Base-by-base conservation (phyloP, 345 rosid genomes). In the Raphanus raphanistrum region DNA sequence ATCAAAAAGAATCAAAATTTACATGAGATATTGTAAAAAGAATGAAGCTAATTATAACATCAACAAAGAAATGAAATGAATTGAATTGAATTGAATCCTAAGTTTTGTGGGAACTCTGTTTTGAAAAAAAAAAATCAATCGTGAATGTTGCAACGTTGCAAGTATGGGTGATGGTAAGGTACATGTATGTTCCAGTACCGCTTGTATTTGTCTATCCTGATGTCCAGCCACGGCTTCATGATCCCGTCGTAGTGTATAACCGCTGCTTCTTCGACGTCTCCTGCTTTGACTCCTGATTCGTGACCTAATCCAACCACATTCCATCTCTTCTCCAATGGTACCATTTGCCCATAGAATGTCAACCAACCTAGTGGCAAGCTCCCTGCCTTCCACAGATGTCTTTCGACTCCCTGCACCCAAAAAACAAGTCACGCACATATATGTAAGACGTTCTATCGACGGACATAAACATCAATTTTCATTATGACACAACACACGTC, bases 191-290 rank as follows among this genome's bases (percentile, higher is more conserved):
- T 87, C 99, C 99, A 95, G 63, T 88, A 86, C 45, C 83, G 83
- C 83, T 87, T 95, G 79, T 91, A 91, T 81, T 84, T 86, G 35
- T 78, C 79, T 70, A 92, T 84, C 63, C 89, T 93, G 0, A 90
- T 89, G 43, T 95, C 97, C 31, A 91, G 86, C 99, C 99, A 92
- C 4, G 99, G 99, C 76, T 95, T 92, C 97, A 84, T 88, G 79
- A 89, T 82, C 52, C 99, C 99, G 31, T 91, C 87, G 8, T 83
- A 95, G 80, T 95, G 99, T 75, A 91, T 83, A 62, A 95, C 98
- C 1, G 93, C 98, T 2, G 94, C 94, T 38, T 61, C 75, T 63
- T 87, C 90, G 13, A 95, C 85, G 28, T 88, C 89, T 3, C 45
- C 75, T 66, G 33, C 82, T 12, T 52, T 70, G 25, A 90, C 79